Conservation (phyloP, 306 rosid species). For the Medicago arabica region DNA sequence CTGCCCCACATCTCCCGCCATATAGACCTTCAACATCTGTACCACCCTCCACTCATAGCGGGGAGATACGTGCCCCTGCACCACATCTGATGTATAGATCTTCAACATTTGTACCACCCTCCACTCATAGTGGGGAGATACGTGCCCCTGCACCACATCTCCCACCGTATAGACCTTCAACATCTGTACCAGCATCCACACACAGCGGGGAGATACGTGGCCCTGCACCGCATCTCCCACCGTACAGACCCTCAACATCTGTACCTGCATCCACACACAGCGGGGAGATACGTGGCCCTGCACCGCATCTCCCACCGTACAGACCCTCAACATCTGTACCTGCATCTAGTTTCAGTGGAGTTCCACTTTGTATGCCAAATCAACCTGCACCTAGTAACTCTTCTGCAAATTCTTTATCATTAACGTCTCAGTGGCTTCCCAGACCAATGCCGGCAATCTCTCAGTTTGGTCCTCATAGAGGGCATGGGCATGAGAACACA, state of each 20-base stretch:
- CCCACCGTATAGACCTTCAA: constrained; percentile 50
- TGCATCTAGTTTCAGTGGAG: constrained; percentile 36
- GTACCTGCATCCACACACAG: constrained; percentile 13
- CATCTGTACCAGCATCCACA: constrained; percentile 34
- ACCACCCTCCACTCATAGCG: not conserved
- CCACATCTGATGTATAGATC: not conserved
- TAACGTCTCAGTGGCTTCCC: constrained; percentile 36
- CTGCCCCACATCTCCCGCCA: not conserved
- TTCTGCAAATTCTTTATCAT: constrained; percentile 35
- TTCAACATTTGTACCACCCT: not conserved
- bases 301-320: constrained; percentile 78
- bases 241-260: constrained; percentile 59
- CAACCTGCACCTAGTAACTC: constrained; percentile 49
- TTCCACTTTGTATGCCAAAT: constrained; percentile 41
- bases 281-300: constrained; percentile 66
- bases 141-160: constrained; percentile 15
- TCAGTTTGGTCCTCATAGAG: constrained; percentile 43
- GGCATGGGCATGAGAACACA: constrained; percentile 36
- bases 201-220: constrained; percentile 56
- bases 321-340: constrained; percentile 55
- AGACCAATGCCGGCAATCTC: constrained; percentile 27
- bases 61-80: constrained; percentile 8
- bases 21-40: constrained; percentile 5
- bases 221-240: constrained; percentile 82
- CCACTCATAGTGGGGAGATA: not conserved